phyloP scores from a whole-genome alignment of 2,329 filamentous ascomycete genomes.

The Botryotinia globosa region DNA sequence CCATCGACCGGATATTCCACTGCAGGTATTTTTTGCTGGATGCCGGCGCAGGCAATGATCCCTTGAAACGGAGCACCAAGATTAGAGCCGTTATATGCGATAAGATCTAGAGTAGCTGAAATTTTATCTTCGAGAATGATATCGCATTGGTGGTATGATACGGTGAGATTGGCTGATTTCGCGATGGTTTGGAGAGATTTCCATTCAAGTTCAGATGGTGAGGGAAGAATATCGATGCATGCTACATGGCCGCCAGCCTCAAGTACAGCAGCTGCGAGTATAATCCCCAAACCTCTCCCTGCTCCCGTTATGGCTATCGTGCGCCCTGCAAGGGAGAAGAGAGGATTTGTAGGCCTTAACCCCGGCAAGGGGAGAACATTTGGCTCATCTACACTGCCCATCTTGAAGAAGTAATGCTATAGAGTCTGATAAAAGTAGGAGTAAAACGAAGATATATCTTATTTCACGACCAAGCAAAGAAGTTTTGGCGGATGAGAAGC shows the following conservation, averaged over 20 bases:
- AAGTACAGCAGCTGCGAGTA: constrained; percentile 47
- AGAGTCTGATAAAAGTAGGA: no score
- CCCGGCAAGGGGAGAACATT: neutral
- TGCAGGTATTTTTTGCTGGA: constrained; percentile 65
- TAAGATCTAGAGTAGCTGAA: constrained; percentile 39
- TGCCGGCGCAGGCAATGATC: constrained; percentile 65
- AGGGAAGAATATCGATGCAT: constrained; percentile 35
- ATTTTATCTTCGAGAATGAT: constrained; percentile 47
- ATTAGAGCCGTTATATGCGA: constrained; percentile 28
- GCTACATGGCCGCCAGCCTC: constrained; percentile 49
- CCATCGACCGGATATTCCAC: constrained; percentile 60
- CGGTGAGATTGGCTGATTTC: constrained; percentile 37
- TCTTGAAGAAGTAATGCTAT: no score
- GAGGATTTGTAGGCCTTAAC: constrained; percentile 33
- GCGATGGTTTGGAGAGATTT: constrained; percentile 23
- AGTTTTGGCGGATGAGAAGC: no score
- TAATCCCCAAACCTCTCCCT: constrained; percentile 49
- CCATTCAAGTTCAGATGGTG: constrained; percentile 7
- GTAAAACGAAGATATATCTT: no score
- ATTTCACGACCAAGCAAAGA: no score
- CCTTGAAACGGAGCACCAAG: constrained; percentile 46
- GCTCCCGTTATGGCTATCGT: constrained; percentile 49
- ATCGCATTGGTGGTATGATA: constrained; percentile 41
- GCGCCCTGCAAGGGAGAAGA: constrained; percentile 35
- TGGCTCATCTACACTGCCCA: no score